Percentiles rank a stretch among this genome's conserved stretches.
phyloP scores from a whole-genome alignment of 805 yeast species.

The Candida schatavii region DNA sequence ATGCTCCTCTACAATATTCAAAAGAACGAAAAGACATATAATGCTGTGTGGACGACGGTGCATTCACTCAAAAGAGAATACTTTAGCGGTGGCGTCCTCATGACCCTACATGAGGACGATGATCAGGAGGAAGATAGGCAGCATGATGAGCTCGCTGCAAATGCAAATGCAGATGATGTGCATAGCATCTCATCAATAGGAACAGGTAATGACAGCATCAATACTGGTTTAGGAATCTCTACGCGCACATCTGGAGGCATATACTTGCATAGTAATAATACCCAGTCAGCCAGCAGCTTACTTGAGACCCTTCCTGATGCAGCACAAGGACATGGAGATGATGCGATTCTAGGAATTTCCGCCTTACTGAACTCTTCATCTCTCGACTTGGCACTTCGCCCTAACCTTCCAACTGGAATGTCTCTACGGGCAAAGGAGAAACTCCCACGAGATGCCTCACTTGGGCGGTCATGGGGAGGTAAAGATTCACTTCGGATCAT shows the following conservation, averaged over 20 bases:
- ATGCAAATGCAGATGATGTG: neutral
- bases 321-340: neutral
- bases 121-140: neutral
- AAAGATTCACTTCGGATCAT: constrained; percentile 45
- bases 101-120: neutral
- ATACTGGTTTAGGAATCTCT: no score
- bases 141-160: neutral
- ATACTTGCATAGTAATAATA: constrained; percentile 3
- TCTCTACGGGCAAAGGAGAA: constrained; percentile 54
- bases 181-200: neutral
- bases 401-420: constrained; percentile 60
- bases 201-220: neutral
- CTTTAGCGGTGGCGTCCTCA: constrained; percentile 18
- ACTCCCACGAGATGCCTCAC: constrained; percentile 46
- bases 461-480: constrained; percentile 58
- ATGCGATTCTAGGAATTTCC: neutral
- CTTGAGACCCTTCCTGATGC: constrained; percentile 1
- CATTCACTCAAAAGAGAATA: constrained; percentile 23
- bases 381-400: constrained; percentile 43
- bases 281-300: constrained; percentile 1
- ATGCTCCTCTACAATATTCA: constrained; percentile 51
- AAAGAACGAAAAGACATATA: constrained; percentile 39
- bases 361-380: constrained; percentile 12
- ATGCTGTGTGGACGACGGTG: constrained; percentile 33
- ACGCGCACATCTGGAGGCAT: neutral